Base-by-base conservation (phyloP, 768 basidiomycete genomes). In the Pleurotus sapidus region DNA sequence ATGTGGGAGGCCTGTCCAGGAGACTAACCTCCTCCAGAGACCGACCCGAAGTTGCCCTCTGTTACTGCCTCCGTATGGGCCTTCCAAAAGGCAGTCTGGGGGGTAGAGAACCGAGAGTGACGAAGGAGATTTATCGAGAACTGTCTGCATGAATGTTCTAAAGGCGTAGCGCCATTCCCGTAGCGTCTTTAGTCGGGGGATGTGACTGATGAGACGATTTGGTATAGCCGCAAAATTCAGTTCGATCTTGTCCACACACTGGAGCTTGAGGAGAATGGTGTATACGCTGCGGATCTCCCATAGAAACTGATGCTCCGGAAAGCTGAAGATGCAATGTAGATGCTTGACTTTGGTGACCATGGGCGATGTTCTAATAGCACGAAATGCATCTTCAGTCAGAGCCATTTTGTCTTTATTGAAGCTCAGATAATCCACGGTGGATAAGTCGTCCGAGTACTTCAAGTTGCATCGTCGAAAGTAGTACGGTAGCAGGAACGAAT, bases 201-300 rank as follows among this genome's bases (percentile, higher is more conserved):
- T 11, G 24, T 15, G 9, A n/a, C 34, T 9, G 9, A n/a, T n/a
- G 7, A 54, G 17, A n/a, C 30, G 11, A 8, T 30, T 20, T 23
- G 17, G 39, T 23, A 54, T 14, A 11, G 23, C 11, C 12, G 37
- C 17, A 42, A 54, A 54, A 39, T 54, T 20, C n/a, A 54, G 18
- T 15, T 17, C 24, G 8, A 54, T 30, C n/a, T n/a, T 39, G 7
- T 54, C 51, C 15, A 42, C 39, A n/a, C 11, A 15, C 39, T 23
- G n/a, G 34, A 54, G 17, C 51, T 54, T 54, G 1, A 15, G 18
- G 5, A 54, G 38, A 8, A 54, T 17, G 7, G 37, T 38, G 39
- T 54, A 54, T 6, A 54, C 18, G 39, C 23, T 54, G 18, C 51
- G 51, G 2, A 54, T 39, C 51, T 54, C 51, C 38, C 51, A 54